A percentile compares a stretch with the other conserved stretches of the same genome.
Evolutionary conservation across 2,329 filamentous ascomycete species (phyloP).

Genomic region (Chaetomiaceae sp.): DNA sequence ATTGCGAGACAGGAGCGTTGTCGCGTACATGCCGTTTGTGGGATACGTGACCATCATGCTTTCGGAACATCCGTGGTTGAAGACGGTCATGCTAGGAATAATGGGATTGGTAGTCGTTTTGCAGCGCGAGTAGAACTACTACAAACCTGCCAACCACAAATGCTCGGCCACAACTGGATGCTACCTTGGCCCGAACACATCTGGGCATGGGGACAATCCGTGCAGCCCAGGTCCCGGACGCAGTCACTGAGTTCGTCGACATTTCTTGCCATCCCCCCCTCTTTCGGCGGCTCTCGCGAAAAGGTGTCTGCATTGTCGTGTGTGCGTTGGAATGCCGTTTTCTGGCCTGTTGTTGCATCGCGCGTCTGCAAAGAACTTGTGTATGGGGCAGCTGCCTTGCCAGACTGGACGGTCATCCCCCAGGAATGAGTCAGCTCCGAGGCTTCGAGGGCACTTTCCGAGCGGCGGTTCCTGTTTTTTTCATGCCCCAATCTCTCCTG

Average conservation of each 20-base stretch:
- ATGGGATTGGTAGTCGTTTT: slow-evolving; percentile 94
- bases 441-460: too few species aligned
- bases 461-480: too few species aligned
- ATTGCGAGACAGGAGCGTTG: slow-evolving; percentile 49
- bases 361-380: slow-evolving; percentile 11
- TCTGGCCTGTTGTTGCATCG: too few species aligned
- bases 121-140: slow-evolving; percentile 67
- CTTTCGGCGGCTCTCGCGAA: too few species aligned
- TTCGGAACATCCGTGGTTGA: slow-evolving; percentile 94
- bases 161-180: background rate
- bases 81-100: slow-evolving; percentile 87
- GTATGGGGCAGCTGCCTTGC: slow-evolving; percentile 6
- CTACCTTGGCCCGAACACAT: too few species aligned
- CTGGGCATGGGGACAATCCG: too few species aligned
- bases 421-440: background rate
- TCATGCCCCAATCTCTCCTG: too few species aligned
- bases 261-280: too few species aligned
- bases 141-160: background rate
- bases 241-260: too few species aligned
- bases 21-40: slow-evolving; percentile 89
- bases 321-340: too few species aligned
- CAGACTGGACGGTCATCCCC: background rate
- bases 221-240: too few species aligned
- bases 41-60: slow-evolving; percentile 96
- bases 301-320: too few species aligned